Evolutionary conservation across 768 basidiomycete genomes (phyloP), one percentile per base, ranked within the genome.

Genomic region (Amanita exitialis): DNA sequence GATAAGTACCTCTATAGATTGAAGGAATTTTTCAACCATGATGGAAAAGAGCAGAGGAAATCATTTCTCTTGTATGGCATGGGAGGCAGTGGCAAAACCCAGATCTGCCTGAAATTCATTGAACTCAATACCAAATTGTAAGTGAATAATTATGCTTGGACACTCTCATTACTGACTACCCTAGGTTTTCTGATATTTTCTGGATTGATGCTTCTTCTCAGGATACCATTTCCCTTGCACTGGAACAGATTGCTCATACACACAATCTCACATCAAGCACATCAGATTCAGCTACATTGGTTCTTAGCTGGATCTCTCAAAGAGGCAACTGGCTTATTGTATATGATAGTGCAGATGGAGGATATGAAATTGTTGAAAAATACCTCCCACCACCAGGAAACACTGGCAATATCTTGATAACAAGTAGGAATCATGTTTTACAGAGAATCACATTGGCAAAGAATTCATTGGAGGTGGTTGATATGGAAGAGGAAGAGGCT

Each of bases 141-240:
- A 30, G 30, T 1, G 34, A 20, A 0, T 35, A n/a, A 15, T 7
- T 6, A 30, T 12, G 9, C 3, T 32, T 28, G 1, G 28, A 27
- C 18, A 28, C 30, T 51, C 39, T 34, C 6, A 12, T 27, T 12
- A 21, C 55, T 32, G 7, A 16, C 47, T 1, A 34, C 27, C 41
- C 15, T 3, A 49, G 59, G 28, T 59, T 59, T 44, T 54, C 44
- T 50, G n/a, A 53, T 12, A 51, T 58, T 25, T 59, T 59, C 32
- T 61, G 59, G 57, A 52, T 61, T 56, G 60, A 61, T 54, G 56
- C 59, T 15, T 54, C 60, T 12, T 56, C 51, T 12, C 23, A 43
- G 5, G 51, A 51, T 15, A 58, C 53, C 20, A 53, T 59, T 20
- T n/a, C 12, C 12, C 28, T 32, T 32, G 12, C 4, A 49, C 47